Conservation (phyloP, 176 grass and related monocot genomes). For the Paspalum vaginatum region DNA sequence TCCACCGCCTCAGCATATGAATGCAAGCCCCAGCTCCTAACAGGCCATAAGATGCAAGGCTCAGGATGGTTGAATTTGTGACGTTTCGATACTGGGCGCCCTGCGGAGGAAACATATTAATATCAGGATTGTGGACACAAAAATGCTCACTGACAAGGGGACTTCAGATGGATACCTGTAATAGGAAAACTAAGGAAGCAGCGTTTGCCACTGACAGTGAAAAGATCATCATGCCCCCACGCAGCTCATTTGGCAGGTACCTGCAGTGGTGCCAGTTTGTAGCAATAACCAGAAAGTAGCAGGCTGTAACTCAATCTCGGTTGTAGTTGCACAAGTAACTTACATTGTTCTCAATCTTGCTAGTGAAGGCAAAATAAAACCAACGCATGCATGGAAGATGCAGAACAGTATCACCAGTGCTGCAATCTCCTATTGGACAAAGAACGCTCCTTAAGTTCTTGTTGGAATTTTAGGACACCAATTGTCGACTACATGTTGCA, state of each 20-base stretch:
- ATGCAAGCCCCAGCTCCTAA: slow-evolving; percentile 63
- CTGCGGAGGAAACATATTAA: slow-evolving; percentile 42
- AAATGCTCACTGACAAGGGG: neutral
- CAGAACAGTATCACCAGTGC: slow-evolving; percentile 77
- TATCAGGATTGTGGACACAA: slow-evolving; percentile 17
- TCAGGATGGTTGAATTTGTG: slow-evolving; percentile 72
- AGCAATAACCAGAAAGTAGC: slow-evolving; percentile 1
- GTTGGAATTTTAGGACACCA: neutral
- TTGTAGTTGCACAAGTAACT: slow-evolving; percentile 23
- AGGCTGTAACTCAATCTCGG: neutral
- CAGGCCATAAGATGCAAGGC: slow-evolving; percentile 64
- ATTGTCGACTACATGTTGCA: slow-evolving; percentile 11
- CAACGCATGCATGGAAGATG: slow-evolving; percentile 85
- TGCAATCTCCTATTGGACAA: slow-evolving; percentile 73
- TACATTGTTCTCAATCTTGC: slow-evolving; percentile 85
- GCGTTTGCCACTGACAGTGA: slow-evolving; percentile 69
- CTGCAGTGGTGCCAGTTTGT: slow-evolving; percentile 48
- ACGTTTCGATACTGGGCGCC: slow-evolving; percentile 49
- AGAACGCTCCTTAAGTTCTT: neutral
- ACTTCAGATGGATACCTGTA: slow-evolving; percentile 50
- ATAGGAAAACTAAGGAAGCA: slow-evolving; percentile 55
- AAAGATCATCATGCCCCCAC: slow-evolving; percentile 95
- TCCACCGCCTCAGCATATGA: slow-evolving; percentile 64
- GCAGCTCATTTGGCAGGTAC: slow-evolving; percentile 92
- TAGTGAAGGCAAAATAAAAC: slow-evolving; percentile 85